Evolutionary conservation across 805 yeast species (phyloP).

Genomic region (Yamadazyma ubonensis): DNA sequence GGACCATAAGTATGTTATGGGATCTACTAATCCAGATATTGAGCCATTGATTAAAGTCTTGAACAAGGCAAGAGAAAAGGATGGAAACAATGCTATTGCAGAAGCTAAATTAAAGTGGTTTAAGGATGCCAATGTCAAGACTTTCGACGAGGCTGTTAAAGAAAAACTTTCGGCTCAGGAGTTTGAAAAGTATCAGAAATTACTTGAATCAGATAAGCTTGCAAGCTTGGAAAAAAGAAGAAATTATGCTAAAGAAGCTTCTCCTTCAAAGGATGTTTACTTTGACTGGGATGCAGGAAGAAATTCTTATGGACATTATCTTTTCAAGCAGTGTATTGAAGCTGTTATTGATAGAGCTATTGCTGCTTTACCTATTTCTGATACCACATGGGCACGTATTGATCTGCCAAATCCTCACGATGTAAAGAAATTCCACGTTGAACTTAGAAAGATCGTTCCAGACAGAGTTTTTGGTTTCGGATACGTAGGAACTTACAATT

Average conservation of each 20-base stretch:
- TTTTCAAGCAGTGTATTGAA: conserved; percentile 15
- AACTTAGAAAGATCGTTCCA: conserved; percentile 10
- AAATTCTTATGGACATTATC: conserved; percentile 15
- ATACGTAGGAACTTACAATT: conserved; percentile 14
- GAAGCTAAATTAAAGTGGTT: conserved; percentile 13
- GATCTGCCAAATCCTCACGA: conserved; percentile 12
- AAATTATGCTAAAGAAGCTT: conserved; percentile 10
- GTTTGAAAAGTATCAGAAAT: conserved; percentile 6
- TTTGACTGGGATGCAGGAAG: conserved; percentile 16
- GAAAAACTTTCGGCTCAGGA: conserved; percentile 6
- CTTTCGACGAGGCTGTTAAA: conserved; percentile 14
- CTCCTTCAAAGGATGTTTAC: conserved; percentile 7
- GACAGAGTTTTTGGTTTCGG: conserved; percentile 14
- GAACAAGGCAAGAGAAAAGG: conserved; percentile 6
- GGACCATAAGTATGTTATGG: conserved; percentile 16
- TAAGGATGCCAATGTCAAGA: conserved; percentile 12
- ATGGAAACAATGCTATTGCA: conserved; percentile 6
- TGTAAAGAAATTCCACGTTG: conserved; percentile 12
- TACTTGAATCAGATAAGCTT: conserved; percentile 7
- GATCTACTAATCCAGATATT: conserved; percentile 12
- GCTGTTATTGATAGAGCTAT: conserved; percentile 16
- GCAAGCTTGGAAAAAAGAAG: conserved; percentile 11
- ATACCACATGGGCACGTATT: conserved; percentile 14
- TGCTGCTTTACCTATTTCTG: conserved; percentile 15
- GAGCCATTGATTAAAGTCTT: conserved; percentile 13